Percentiles rank a stretch among this genome's conserved stretches.
These are phyloP conservation scores for Globisporangium megalacanthum DNA, from an alignment of 352 stramenopile genomes.

Conservation along the genomic window DNA sequence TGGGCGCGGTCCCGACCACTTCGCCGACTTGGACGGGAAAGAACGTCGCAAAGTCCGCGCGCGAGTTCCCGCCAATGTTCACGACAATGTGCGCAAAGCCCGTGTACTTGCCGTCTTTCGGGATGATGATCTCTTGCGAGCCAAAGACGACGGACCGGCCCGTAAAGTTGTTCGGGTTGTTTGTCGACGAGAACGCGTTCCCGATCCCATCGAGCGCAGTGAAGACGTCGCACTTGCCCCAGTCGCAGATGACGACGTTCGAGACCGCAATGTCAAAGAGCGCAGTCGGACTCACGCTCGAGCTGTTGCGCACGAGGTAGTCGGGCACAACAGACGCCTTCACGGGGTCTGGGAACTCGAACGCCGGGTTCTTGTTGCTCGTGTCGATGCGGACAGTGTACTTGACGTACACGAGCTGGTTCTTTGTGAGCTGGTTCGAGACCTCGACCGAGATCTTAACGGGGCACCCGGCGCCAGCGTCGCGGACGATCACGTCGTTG, in stretches of 20 bases:
- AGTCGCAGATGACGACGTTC: constrained; percentile 79
- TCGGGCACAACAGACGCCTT: constrained; percentile 34
- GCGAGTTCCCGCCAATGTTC: constrained; percentile 56
- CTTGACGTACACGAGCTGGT: constrained; percentile 40
- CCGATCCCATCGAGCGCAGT: constrained; percentile 32
- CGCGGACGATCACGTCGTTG: constrained; percentile 35
- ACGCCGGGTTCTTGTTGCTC: constrained; percentile 29
- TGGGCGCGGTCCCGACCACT: constrained; percentile 41
- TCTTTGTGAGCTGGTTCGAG: constrained; percentile 37
- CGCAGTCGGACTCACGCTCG: constrained; percentile 23
- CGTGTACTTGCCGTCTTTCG: constrained; percentile 77
- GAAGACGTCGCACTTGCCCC: constrained; percentile 67
- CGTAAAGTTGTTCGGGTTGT: constrained; percentile 69
- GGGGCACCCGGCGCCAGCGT: constrained; percentile 41
- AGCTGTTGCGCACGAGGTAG: constrained; percentile 24
- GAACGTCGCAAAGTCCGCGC: constrained; percentile 73
- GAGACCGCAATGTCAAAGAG: constrained; percentile 56
- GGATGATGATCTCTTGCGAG: constrained; percentile 59
- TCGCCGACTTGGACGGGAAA: constrained; percentile 75
- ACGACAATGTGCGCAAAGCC: constrained; percentile 67
- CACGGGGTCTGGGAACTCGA: constrained; percentile 54
- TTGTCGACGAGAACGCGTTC: constrained; percentile 54
- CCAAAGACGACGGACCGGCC: constrained; percentile 47
- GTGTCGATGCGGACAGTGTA: constrained; percentile 66
- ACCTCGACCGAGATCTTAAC: constrained; percentile 66